These are phyloP conservation scores for Fusarium annulatum DNA, from an alignment of 2,329 filamentous ascomycete genomes.

Conservation along the genomic window DNA sequence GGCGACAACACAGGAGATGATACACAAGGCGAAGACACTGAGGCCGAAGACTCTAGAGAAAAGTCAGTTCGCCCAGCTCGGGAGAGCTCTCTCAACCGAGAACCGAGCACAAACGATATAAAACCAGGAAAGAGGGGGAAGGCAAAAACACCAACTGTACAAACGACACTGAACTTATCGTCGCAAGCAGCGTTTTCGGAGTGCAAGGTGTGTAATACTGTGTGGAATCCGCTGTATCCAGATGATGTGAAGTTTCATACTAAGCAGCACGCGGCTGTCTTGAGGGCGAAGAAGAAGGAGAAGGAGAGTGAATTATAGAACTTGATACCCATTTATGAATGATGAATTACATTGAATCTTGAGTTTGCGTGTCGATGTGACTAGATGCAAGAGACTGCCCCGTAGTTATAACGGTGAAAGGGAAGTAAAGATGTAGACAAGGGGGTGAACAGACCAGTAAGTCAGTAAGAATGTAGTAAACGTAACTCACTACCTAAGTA, in stretches of 20 bases:
- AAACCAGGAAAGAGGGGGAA: conserved; percentile 37
- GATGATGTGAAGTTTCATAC: conserved; percentile 57
- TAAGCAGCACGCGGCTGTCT: conserved; percentile 52
- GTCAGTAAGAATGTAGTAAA: background rate
- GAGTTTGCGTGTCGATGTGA: no score
- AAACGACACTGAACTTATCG: conserved; percentile 59
- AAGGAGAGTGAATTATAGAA: conserved; percentile 38
- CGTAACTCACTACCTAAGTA: no score
- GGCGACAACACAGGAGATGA: conserved; percentile 6
- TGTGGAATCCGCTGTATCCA: conserved; percentile 58
- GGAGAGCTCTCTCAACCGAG: background rate
- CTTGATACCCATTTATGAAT: conserved; percentile 41
- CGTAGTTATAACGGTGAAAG: no score
- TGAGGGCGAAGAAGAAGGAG: conserved; percentile 44
- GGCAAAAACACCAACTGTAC: conserved; percentile 46
- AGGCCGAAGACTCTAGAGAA: background rate
- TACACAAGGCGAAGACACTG: background rate
- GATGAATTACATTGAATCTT: background rate
- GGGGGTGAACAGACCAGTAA: background rate
- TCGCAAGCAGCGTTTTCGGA: conserved; percentile 56
- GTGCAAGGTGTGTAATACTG: conserved; percentile 56
- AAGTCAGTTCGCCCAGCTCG: no score
- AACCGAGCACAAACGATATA: conserved; percentile 9
- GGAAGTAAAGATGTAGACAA: background rate
- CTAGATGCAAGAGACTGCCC: background rate